phyloP scores from a whole-genome alignment of 148 eudicot species.

The Cornus kousa region DNA sequence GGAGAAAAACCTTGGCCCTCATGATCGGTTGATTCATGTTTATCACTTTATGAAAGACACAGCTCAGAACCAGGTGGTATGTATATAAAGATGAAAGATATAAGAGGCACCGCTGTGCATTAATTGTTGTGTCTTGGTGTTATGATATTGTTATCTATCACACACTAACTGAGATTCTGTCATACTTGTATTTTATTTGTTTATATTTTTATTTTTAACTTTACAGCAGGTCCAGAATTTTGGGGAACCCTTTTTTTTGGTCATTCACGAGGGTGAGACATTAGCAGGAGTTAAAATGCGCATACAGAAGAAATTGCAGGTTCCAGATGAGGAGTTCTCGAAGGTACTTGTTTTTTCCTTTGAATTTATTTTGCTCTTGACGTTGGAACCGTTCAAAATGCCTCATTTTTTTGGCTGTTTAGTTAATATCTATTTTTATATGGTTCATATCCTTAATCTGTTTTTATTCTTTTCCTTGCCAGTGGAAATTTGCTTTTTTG shows the following conservation, averaged over 20 bases:
- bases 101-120: neutral
- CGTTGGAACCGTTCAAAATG: neutral
- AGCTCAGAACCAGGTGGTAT: conserved; percentile 81
- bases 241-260: conserved; percentile 21
- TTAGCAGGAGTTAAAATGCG: conserved; percentile 16
- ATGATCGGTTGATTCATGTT: conserved; percentile 87
- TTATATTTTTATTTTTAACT: neutral
- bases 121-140: neutral
- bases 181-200: neutral
- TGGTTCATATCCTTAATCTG: neutral
- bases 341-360: neutral
- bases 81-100: conserved; percentile 1
- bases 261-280: conserved; percentile 20
- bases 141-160: neutral
- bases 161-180: neutral
- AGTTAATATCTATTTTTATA: neutral
- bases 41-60: conserved; percentile 90
- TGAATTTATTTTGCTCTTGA: neutral
- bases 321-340: conserved; percentile 18
- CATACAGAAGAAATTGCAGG: conserved; percentile 20
- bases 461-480: neutral
- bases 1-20: conserved; percentile 80
- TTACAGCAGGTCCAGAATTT: conserved; percentile 42
- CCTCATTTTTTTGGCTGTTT: conserved; percentile 17
- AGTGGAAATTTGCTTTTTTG: conserved; percentile 42